Evolutionary conservation across 208 protist genomes (phyloP).

Genomic region (Vickermania ingenoplastis): DNA sequence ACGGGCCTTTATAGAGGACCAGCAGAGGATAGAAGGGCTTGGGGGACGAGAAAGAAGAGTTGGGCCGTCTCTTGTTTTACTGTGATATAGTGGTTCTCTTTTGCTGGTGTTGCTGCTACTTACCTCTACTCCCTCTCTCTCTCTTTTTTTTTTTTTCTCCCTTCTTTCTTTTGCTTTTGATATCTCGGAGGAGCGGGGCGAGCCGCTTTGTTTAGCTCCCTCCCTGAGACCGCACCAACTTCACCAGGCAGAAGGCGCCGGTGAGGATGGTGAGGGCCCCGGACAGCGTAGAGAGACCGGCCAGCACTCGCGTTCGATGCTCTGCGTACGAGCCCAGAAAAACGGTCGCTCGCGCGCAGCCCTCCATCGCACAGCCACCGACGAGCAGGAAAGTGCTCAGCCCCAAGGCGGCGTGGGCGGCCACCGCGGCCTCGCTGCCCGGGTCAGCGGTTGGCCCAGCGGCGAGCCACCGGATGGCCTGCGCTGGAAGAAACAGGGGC

Average conservation of each 20-base stretch:
- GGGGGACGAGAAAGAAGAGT: too few species aligned
- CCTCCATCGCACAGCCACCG: background rate
- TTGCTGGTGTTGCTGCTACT: too few species aligned
- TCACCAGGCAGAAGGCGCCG: background rate
- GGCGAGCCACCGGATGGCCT: background rate
- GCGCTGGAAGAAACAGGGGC: constrained; percentile 9
- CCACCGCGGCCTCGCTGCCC: background rate
- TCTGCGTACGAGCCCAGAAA: background rate
- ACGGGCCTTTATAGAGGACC: too few species aligned
- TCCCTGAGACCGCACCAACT: background rate
- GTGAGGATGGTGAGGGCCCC: background rate
- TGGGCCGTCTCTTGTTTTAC: too few species aligned
- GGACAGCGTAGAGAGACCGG: background rate
- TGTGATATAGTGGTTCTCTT: too few species aligned
- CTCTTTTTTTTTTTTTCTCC: too few species aligned
- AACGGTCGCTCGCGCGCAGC: background rate
- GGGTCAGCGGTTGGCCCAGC: background rate
- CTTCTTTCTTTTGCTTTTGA: too few species aligned
- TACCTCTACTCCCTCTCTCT: too few species aligned
- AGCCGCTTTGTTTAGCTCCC: background rate
- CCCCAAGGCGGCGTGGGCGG: background rate
- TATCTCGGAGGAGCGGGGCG: too few species aligned
- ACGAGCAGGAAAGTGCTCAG: background rate
- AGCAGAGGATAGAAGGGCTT: too few species aligned
- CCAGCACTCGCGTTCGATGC: background rate